Conservation (phyloP, 192 early-diverging fungal species). For the Gorgonomyces haynaldii region DNA sequence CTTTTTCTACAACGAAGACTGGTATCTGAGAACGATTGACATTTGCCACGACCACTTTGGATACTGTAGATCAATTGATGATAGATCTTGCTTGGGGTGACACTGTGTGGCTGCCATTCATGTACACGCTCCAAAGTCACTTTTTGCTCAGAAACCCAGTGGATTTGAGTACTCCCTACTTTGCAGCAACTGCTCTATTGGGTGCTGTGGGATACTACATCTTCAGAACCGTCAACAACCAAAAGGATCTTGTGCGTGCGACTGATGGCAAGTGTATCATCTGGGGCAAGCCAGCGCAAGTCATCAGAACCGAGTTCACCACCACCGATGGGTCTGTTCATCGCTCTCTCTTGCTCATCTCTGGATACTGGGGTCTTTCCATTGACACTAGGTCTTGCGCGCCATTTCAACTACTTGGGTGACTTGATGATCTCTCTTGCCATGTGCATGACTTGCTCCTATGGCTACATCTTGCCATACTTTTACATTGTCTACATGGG, state of each 20-base stretch:
- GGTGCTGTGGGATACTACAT: slow-evolving; percentile 67
- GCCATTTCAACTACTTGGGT: slow-evolving; percentile 77
- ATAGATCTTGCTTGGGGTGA: slow-evolving; percentile 77
- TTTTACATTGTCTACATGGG: slow-evolving; percentile 76
- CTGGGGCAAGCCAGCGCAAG: slow-evolving; percentile 65
- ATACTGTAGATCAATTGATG: no score
- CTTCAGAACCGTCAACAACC: slow-evolving; percentile 68
- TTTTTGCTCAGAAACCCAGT: slow-evolving; percentile 61
- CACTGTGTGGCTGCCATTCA: slow-evolving; percentile 66
- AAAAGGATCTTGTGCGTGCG: slow-evolving; percentile 61
- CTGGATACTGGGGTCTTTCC: slow-evolving; percentile 75
- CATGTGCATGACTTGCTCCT: slow-evolving; percentile 62
- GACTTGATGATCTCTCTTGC: slow-evolving; percentile 61
- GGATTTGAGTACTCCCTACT: slow-evolving; percentile 48
- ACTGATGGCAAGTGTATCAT: slow-evolving; percentile 63
- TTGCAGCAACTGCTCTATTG: slow-evolving; percentile 31
- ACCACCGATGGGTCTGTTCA: slow-evolving; percentile 65
- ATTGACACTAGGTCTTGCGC: no score
- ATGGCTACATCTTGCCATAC: slow-evolving; percentile 55
- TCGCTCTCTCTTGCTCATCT: slow-evolving; percentile 50
- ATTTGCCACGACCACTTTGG: slow-evolving; percentile 80
- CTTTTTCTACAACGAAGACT: slow-evolving; percentile 76
- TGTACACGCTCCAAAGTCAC: slow-evolving; percentile 76
- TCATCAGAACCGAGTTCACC: slow-evolving; percentile 57
- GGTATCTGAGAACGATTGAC: slow-evolving; percentile 77